Percentiles rank a stretch among this genome's conserved stretches.
phyloP scores from a whole-genome alignment of 2,329 filamentous ascomycete species.

The Geosmithia morbida region DNA sequence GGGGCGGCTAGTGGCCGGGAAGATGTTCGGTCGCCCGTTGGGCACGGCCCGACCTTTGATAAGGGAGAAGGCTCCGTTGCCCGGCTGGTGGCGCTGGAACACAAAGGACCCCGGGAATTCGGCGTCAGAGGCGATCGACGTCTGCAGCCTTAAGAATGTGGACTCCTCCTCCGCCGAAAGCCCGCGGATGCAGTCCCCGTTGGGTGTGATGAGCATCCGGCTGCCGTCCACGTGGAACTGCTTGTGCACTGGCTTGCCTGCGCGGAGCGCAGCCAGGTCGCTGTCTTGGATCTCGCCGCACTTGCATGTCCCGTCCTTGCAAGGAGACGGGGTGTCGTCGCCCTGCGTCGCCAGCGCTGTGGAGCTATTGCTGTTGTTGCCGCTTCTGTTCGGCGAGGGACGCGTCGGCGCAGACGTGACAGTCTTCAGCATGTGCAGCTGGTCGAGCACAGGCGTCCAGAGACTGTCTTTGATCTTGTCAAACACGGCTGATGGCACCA shows the following conservation, averaged over 20 bases:
- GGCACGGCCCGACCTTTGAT: constrained; percentile 51
- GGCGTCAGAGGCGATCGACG: constrained; percentile 32
- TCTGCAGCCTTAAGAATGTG: constrained; percentile 55
- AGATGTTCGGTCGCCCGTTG: constrained; percentile 47
- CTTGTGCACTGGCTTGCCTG: constrained; percentile 45
- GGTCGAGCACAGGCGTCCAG: constrained; percentile 17
- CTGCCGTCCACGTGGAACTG: constrained; percentile 42
- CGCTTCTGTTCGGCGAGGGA: constrained; percentile 8
- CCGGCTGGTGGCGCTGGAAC: constrained; percentile 37
- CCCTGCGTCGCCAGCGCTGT: neutral
- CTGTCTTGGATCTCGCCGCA: constrained; percentile 26
- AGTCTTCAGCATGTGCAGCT: constrained; percentile 21
- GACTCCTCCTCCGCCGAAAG: constrained; percentile 55
- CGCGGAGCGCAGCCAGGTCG: constrained; percentile 39
- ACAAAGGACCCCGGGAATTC: constrained; percentile 40
- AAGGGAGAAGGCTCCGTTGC: constrained; percentile 42
- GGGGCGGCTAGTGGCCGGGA: constrained; percentile 32
- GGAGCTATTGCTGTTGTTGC: constrained; percentile 1
- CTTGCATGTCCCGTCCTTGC: constrained; percentile 21
- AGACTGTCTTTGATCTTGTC: constrained; percentile 16
- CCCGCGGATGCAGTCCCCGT: constrained; percentile 63
- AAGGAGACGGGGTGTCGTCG: constrained; percentile 7
- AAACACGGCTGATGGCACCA: constrained; percentile 18
- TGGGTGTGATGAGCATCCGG: constrained; percentile 59
- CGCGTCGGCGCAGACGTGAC: constrained; percentile 15